Base-by-base conservation (phyloP, 768 basidiomycete genomes). In the Ephemerocybe angulata region DNA sequence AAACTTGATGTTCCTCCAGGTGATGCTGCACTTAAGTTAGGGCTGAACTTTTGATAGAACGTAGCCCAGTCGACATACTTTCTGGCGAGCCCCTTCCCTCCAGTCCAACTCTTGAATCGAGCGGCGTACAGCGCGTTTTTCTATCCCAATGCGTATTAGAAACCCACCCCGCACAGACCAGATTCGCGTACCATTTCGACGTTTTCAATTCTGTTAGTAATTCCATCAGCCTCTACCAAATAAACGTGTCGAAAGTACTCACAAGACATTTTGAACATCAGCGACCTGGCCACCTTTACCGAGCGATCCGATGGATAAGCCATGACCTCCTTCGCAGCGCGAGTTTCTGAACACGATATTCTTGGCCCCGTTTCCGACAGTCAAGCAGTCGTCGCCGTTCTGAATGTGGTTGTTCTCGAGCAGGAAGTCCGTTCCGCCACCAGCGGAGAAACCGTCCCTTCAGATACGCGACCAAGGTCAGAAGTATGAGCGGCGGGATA, bases 21-120 rank as follows among this genome's bases (percentile, higher is more conserved):
- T 85, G 49, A 81, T 67, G 53, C 84, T 84, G 57, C 3, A 37
- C n/a, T n/a, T n/a, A n/a, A n/a, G n/a, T n/a, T n/a, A n/a, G n/a
- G n/a, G n/a, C n/a, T n/a, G n/a, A n/a, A n/a, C n/a, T n/a, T n/a
- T n/a, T n/a, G n/a, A n/a, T n/a, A n/a, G n/a, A n/a, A n/a, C n/a
- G n/a, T n/a, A n/a, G n/a, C n/a, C n/a, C n/a, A n/a, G n/a, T n/a
- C n/a, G n/a, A 28, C 75, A 5, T 56, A 83, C 83, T 85, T 85
- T 42, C 74, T 66, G 1, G 81, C 82, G 2, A 79, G 51, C 0
- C 84, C 84, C 53, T 82, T 81, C 29, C 83, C 84, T 0, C 83
- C 83, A 1, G 80, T 78, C 82, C 82, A 85, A 62, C 84, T 85
- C 70, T 85, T 85, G 71, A 85, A 86, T 10, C 83, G 76, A n/a